Evolutionary conservation across 352 stramenopile species (phyloP).

Genomic region (Phytophthora tubulina): DNA sequence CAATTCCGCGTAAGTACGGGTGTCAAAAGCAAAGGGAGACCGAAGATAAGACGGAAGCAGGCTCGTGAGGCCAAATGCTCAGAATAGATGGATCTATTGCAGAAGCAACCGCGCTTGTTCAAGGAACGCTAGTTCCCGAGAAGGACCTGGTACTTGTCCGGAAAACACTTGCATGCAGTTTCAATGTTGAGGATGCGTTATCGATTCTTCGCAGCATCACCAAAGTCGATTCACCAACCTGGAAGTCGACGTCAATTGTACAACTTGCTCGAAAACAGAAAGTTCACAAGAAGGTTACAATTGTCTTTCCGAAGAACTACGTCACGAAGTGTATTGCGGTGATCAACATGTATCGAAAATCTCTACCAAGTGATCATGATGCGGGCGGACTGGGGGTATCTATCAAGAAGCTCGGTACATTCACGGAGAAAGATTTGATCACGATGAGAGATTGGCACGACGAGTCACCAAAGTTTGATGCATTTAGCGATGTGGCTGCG

Average conservation of each 20-base stretch:
- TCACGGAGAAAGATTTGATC: neutral
- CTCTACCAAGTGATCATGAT: slow-evolving; percentile 2
- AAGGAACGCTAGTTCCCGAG: slow-evolving; percentile 8
- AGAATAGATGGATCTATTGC: neutral
- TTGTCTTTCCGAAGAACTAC: slow-evolving; percentile 8
- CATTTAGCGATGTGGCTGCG: neutral
- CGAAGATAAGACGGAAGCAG: slow-evolving; percentile 6
- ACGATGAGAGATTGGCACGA: slow-evolving; percentile 5
- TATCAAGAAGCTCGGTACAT: slow-evolving; percentile 6
- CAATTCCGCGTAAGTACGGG: neutral
- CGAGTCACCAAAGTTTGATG: neutral
- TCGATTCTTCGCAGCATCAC: neutral
- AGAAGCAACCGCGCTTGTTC: neutral
- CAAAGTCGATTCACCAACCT: neutral
- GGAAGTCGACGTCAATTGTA: slow-evolving; percentile 7
- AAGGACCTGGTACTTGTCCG: slow-evolving; percentile 12
- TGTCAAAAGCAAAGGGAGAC: neutral
- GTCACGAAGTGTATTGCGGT: neutral
- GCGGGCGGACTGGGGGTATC: neutral
- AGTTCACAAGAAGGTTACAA: neutral
- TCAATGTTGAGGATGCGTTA: slow-evolving; percentile 1
- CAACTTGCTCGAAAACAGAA: neutral
- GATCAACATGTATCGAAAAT: slow-evolving; percentile 10
- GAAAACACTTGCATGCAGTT: slow-evolving; percentile 1
- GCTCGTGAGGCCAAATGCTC: neutral